A percentile compares a stretch with the other conserved stretches of the same genome.
Conservation (phyloP, 148 eudicot genomes). For the Vaccinium vitisidaea region DNA sequence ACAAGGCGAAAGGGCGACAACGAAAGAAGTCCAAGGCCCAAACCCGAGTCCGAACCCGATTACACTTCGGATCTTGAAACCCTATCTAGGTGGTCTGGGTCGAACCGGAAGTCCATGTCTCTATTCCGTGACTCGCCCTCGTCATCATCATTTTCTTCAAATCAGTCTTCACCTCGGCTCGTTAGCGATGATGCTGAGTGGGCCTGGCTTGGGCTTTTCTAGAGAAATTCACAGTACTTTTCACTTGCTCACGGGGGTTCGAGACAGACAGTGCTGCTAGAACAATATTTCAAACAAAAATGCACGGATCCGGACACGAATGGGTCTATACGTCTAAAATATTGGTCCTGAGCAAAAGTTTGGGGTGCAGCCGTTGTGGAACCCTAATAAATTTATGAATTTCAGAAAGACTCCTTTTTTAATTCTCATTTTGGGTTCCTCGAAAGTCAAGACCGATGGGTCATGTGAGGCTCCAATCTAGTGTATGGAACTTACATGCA, state of each 20-base stretch:
- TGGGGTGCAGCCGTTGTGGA: no score
- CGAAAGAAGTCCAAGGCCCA: conserved; percentile 18
- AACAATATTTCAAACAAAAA: not conserved
- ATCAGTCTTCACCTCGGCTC: conserved; percentile 42
- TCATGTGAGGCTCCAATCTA: no score
- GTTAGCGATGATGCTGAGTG: conserved; percentile 39
- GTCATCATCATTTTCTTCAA: conserved; percentile 44
- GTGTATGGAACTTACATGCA: no score
- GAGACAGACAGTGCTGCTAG: not conserved
- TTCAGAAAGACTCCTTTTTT: no score
- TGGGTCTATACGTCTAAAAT: no score
- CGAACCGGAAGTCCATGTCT: conserved; percentile 36
- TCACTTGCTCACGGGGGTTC: not conserved
- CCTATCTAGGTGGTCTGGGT: conserved; percentile 37
- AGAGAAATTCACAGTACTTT: not conserved
- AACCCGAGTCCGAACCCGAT: conserved; percentile 17
- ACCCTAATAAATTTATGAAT: no score
- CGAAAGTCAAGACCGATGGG: no score
- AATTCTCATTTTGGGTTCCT: no score
- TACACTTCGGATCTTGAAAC: conserved; percentile 30
- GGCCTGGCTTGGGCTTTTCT: conserved; percentile 44
- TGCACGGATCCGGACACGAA: not conserved
- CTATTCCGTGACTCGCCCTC: conserved; percentile 31
- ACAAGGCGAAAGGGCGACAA: conserved; percentile 16
- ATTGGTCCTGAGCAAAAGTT: no score